Evolutionary conservation across 148 eudicot species (phyloP), one percentile per base, ranked within the genome.

Genomic region (Persicaria maculosa): DNA sequence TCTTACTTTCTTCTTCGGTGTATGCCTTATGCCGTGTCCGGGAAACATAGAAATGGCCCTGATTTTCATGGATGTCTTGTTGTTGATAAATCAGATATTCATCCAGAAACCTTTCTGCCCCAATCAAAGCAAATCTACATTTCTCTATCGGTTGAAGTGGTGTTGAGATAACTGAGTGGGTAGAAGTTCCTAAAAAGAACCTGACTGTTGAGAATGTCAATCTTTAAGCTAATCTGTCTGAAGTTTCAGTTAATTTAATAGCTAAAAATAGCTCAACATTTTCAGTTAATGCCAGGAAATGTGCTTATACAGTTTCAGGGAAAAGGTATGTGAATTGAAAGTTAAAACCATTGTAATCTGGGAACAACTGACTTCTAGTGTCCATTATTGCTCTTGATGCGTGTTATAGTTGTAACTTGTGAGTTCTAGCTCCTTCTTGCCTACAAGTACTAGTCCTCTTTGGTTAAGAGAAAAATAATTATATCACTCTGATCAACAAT

Each of bases 71-170:
- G 68, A 40, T 72, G 61, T 16, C 17, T n/a, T 50, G 40, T 17
- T 44, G 50, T 59, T 55, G 69, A 14, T 74, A 67, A 77, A 71
- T 43, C 75, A 96, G 97, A 86, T 96, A 92, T 75, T 82, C 90
- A 76, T 84, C 91, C 61, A 84, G 97, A 52, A 92, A 96, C 76
- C 88, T 96, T 62, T 96, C 97, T 55, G 81, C 94, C 58, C 99
- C 99, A 54, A 80, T 92, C 86, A 96, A 96, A 83, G 97, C 97
- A 80, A 96, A 84, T 76, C 75, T 92, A 50, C 99, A 96, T 77
- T 95, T 95, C 80, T 90, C 97, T 75, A 86, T 96, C 68, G 86
- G 92, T 75, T 83, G 93, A 85, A 96, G 93, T 81, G 97, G 99
- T 69, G 74, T 92, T 81, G 97, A 92, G 82, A 87, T 92, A 78